Evolutionary conservation across 257 asterid genomes (phyloP), one percentile per base, ranked within the genome.

Genomic region (Rehmannia glutinosa): DNA sequence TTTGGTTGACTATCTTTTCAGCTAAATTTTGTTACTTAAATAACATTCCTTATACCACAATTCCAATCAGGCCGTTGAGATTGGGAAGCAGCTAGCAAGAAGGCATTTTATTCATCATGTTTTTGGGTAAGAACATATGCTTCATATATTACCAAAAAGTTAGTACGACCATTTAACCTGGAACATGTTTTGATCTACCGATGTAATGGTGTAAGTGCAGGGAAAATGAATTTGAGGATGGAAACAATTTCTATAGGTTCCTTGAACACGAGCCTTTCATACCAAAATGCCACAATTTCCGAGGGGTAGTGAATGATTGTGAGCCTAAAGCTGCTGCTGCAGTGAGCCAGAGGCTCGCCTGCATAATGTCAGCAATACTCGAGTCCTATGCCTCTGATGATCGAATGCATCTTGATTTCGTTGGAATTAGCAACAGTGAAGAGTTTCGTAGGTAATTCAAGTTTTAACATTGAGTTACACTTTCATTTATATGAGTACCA

Each of bases 201-300:
- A 42, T 28, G 50, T 42, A 39, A 35, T 32, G 68, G 13, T 36
- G 11, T 41, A 32, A 19, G 13, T 50, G 68, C 87, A 91, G 99
- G 61, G 96, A 87, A 64, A 86, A 83, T 68, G 92, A 83, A 62
- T 93, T 93, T 59, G 97, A 85, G 78, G 97, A 93, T 71, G 99
- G 97, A 38, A 83, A 85, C 59, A 83, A 86, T 69, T 87, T 76
- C 81, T 93, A 90, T 66, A 66, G 99, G 55, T 87, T 93, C 78
- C 87, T 90, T 10, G 99, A 93, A 71, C 99, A 93, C 35, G 99
- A 88, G 68, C 72, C 97, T 21, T 90, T 85, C 84, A 80, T 93
- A 30, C 84, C 81, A 33, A 88, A 88, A 77, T 90, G 96, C 85
- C 80, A 85, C 62, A 93, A 93, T 73, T 86, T 88, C 64, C 79